phyloP scores from a whole-genome alignment of 345 rosid species.

The Streptanthus diversifolius region DNA sequence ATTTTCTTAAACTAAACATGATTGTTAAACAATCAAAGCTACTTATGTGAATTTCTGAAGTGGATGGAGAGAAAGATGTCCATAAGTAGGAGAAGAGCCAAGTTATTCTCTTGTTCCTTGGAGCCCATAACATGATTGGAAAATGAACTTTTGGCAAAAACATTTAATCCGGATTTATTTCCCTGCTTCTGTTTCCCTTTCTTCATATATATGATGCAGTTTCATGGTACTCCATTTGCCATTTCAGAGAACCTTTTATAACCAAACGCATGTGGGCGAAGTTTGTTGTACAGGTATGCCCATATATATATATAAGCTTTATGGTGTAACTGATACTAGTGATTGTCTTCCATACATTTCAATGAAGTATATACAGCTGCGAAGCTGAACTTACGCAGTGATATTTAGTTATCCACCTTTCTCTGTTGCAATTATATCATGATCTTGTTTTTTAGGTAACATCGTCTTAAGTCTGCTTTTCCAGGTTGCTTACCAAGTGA shows the following conservation, averaged over 20 bases:
- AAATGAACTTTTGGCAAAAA: not conserved
- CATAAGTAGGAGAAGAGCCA: not conserved
- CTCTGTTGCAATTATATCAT: too few relatives aligned
- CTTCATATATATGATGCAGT: not conserved
- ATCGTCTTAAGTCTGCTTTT: not conserved
- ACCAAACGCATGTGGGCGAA: not conserved
- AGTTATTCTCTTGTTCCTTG: not conserved
- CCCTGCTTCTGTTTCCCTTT: not conserved
- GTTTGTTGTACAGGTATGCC: not conserved
- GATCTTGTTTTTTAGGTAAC: too few relatives aligned
- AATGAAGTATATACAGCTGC: not conserved
- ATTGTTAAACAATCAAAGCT: not conserved
- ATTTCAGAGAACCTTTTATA: not conserved
- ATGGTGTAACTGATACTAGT: not conserved
- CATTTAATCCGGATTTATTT: not conserved
- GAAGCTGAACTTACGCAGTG: not conserved
- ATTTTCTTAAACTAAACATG: not conserved
- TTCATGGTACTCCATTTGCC: not conserved
- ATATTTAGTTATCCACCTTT: not conserved
- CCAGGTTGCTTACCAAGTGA: constrained; percentile 3
- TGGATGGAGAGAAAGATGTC: not conserved
- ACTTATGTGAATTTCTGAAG: not conserved
- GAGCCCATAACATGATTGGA: not conserved
- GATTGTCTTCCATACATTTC: not conserved
- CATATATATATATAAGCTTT: not conserved